These are phyloP conservation scores for Gardenia jasminoides DNA, from an alignment of 257 asterid species.

Conservation along the genomic window DNA sequence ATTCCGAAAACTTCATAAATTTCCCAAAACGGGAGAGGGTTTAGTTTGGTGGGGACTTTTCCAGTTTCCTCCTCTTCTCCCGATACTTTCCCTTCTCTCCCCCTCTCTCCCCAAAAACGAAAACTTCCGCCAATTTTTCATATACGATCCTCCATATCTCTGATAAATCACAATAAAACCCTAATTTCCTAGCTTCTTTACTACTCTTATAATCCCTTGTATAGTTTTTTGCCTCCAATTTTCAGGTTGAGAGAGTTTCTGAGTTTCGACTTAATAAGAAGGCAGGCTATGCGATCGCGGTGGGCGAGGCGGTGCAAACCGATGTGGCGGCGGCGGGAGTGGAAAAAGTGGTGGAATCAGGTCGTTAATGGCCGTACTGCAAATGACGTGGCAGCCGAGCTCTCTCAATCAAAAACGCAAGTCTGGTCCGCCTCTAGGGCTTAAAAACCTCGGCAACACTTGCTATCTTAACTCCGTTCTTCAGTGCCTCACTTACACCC, in stretches of 20 bases:
- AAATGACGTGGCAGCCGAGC: conserved; percentile 98
- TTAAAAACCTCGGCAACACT: conserved; percentile 86
- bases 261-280: not conserved
- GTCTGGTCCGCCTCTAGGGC: conserved; percentile 92
- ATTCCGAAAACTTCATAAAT: not conserved
- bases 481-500: conserved; percentile 97
- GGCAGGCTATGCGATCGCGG: conserved; percentile 30
- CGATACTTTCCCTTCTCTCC: conserved; percentile 6
- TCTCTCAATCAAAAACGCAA: conserved; percentile 68
- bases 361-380: conserved; percentile 81
- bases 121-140: not conserved
- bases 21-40: not conserved
- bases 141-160: not conserved
- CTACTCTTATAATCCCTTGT: not conserved
- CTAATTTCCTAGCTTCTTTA: not conserved
- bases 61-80: conserved; percentile 21
- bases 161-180: conserved; percentile 1
- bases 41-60: conserved; percentile 10
- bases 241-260: conserved; percentile 5
- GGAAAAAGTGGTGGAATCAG: conserved; percentile 44
- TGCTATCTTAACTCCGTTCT: conserved; percentile 98
- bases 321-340: conserved; percentile 26
- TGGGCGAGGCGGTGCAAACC: conserved; percentile 16
- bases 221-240: not conserved
- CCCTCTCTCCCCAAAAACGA: not conserved